Evolutionary conservation across 2,329 filamentous ascomycete species (phyloP).

Genomic region (Biscogniauxia sp.): DNA sequence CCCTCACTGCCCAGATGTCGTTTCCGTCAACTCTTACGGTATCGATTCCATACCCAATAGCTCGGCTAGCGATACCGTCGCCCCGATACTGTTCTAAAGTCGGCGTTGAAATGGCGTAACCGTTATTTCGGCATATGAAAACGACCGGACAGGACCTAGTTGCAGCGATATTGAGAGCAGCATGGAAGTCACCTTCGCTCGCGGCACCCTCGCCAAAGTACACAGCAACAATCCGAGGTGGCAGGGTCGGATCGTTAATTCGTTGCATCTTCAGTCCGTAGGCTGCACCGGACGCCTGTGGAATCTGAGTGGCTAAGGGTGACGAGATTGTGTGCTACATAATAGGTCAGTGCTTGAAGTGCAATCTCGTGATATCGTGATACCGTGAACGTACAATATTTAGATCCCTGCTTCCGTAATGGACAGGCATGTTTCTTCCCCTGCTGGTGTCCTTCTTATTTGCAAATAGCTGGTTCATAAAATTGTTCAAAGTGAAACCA

Average conservation of each 20-base stretch:
- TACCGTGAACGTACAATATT: slow-evolving; percentile 64
- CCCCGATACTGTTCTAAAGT: slow-evolving; percentile 89
- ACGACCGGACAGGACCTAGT: slow-evolving; percentile 84
- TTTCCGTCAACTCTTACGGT: slow-evolving; percentile 93
- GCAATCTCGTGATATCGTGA: slow-evolving; percentile 1
- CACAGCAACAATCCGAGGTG: slow-evolving; percentile 70
- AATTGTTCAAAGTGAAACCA: slow-evolving; percentile 81
- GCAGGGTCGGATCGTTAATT: slow-evolving; percentile 65
- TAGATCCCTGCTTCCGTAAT: slow-evolving; percentile 82
- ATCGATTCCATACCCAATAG: slow-evolving; percentile 89
- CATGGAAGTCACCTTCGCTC: slow-evolving; percentile 89
- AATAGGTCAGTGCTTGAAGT: slow-evolving; percentile 12
- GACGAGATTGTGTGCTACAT: slow-evolving; percentile 78
- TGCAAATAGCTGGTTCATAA: slow-evolving; percentile 94
- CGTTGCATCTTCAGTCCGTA: slow-evolving; percentile 84
- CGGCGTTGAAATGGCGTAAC: slow-evolving; percentile 86
- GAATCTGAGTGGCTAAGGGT: slow-evolving; percentile 83
- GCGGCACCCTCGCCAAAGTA: slow-evolving; percentile 92
- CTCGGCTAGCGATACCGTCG: slow-evolving; percentile 84
- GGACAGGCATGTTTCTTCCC: slow-evolving; percentile 95
- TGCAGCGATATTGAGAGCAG: slow-evolving; percentile 85
- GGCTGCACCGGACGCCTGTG: slow-evolving; percentile 81
- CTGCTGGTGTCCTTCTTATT: slow-evolving; percentile 76
- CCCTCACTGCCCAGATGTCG: slow-evolving; percentile 84
- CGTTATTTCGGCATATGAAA: slow-evolving; percentile 91